Evolutionary conservation across 2,329 filamentous ascomycete genomes (phyloP).

Genomic region (Ascochyta clinopodiicola): DNA sequence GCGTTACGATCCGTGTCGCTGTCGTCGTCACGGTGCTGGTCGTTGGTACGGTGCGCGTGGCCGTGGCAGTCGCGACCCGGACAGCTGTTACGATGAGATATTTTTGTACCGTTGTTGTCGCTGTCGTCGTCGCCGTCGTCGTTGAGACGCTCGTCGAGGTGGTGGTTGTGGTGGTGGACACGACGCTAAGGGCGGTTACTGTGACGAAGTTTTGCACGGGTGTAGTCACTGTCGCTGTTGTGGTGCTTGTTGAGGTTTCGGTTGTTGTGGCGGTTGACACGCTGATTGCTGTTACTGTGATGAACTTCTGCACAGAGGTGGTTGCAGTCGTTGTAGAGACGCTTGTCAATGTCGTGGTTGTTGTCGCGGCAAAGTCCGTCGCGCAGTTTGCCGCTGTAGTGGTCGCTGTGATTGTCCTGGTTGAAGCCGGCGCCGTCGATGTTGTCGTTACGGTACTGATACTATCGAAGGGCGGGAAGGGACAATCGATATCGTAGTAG

Average conservation of each 20-base stretch:
- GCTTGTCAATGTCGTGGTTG: neutral
- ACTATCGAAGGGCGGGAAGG: neutral
- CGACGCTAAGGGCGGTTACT: too few species aligned
- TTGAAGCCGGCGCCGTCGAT: neutral
- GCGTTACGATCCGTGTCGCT: too few species aligned
- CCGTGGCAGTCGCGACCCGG: too few species aligned
- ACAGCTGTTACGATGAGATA: too few species aligned
- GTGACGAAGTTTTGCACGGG: too few species aligned
- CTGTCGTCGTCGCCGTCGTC: too few species aligned
- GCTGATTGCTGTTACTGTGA: neutral
- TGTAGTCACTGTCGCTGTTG: neutral
- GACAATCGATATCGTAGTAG: constrained; percentile 2
- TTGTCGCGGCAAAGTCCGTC: neutral
- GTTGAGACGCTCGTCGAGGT: neutral
- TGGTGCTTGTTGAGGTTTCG: neutral
- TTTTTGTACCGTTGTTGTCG: too few species aligned
- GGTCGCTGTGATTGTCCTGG: neutral
- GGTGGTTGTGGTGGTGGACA: neutral
- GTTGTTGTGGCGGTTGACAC: neutral
- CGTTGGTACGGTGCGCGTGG: too few species aligned
- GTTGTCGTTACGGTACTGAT: neutral
- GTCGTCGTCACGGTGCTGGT: too few species aligned
- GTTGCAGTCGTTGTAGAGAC: neutral
- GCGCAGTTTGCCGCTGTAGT: neutral
- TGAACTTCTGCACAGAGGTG: neutral